Conservation (phyloP, 306 rosid genomes). For the Corylus americana region DNA sequence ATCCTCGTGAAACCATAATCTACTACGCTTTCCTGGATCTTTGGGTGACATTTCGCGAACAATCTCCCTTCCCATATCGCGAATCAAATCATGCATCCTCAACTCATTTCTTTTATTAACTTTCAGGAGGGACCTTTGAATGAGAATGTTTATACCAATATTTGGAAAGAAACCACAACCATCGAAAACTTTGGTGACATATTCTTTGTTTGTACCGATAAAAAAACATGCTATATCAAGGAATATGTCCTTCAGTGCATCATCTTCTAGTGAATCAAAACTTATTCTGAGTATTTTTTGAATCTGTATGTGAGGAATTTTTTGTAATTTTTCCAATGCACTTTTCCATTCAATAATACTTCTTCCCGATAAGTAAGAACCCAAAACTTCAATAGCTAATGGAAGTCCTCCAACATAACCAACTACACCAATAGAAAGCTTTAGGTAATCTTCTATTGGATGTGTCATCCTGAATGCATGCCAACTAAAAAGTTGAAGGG, state of each 20-base stretch:
- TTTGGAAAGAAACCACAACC: conserved; percentile 37
- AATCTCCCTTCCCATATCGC: too few relatives aligned
- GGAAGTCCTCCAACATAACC: conserved; percentile 42
- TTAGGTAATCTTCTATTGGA: neutral
- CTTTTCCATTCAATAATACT: conserved; percentile 26
- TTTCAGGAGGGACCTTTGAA: conserved; percentile 31
- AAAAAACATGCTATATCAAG: conserved; percentile 48
- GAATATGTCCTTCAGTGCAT: conserved; percentile 28
- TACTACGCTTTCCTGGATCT: conserved; percentile 15
- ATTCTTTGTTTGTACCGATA: conserved; percentile 21
- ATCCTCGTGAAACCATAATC: conserved; percentile 16
- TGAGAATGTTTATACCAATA: conserved; percentile 29
- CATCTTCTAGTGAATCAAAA: conserved; percentile 23
- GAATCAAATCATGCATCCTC: conserved; percentile 27
- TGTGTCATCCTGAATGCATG: conserved; percentile 25
- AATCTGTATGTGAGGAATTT: conserved; percentile 27
- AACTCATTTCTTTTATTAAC: conserved; percentile 14
- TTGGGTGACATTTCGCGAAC: conserved; percentile 2
- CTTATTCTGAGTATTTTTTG: conserved; percentile 32
- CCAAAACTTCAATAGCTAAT: conserved; percentile 43
- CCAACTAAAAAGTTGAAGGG: conserved; percentile 40
- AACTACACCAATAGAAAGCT: conserved; percentile 8
- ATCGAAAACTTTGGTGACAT: conserved; percentile 24
- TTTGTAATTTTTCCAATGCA: conserved; percentile 25
- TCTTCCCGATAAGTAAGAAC: conserved; percentile 23